Conservation (phyloP, 208 protist species). For the Leishmania tarentolae region DNA sequence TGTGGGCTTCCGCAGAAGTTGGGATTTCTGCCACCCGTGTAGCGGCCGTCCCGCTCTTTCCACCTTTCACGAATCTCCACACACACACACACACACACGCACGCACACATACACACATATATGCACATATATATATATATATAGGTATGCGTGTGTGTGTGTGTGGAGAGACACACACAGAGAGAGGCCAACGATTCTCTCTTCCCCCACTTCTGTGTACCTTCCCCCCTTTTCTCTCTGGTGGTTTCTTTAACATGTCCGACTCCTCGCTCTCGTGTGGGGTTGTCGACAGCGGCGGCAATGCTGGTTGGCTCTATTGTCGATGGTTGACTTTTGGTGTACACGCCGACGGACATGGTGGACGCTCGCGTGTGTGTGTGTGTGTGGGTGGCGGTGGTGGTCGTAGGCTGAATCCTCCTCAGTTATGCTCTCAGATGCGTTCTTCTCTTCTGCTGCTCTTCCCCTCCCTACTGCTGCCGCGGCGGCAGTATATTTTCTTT, state of each 20-base stretch:
- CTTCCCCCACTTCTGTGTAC: too few species aligned
- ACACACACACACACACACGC: not conserved
- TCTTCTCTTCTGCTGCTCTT: not conserved
- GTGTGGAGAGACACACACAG: too few species aligned
- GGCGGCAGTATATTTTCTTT: too few species aligned
- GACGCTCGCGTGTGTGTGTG: not conserved
- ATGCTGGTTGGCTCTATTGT: not conserved
- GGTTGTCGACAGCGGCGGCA: not conserved
- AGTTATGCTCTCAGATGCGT: not conserved
- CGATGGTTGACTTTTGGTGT: not conserved
- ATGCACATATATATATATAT: conserved; percentile 3
- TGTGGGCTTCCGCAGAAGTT: not conserved
- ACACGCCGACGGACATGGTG: not conserved
- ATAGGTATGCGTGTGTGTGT: too few species aligned
- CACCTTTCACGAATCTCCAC: not conserved
- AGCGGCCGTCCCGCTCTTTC: not conserved
- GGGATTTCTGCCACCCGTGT: not conserved
- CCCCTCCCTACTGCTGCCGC: not conserved
- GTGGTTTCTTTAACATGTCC: too few species aligned
- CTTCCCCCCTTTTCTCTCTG: not conserved
- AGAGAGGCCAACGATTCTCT: not conserved
- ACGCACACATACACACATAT: too few species aligned
- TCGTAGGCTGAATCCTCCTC: not conserved
- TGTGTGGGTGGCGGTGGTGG: not conserved
- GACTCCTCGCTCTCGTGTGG: too few species aligned